Evolutionary conservation across 2,329 filamentous ascomycete species (phyloP), one percentile per base, ranked within the genome.

Genomic region (Xylariaceae sp.): DNA sequence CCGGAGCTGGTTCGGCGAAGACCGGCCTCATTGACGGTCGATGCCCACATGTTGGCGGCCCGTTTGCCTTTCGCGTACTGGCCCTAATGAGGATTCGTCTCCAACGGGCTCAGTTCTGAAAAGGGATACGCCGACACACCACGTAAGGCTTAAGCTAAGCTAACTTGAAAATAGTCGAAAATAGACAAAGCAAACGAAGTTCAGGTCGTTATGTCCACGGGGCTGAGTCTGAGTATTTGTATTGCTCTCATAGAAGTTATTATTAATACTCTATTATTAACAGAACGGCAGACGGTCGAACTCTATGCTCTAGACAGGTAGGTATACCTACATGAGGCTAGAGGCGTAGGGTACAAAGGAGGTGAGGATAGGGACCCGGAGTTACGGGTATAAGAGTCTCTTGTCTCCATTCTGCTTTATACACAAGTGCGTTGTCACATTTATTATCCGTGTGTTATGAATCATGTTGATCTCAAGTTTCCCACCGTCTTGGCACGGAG

Each of bases 21-120:
- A 27, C 51, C 51, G 29, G 64, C 57, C 35, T 50, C 51, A 23
- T 61, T 58, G 29, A 61, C 41, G 6, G 50, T 49, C 28, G 51
- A 52, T 28, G 55, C 52, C 58, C 59, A 58, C 63, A 65, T 66
- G 38, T n/a, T n/a, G n/a, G 18, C 34, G 9, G 8, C 17, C n/a
- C 13, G 21, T 24, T 24, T 7, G 11, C 11, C 21, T 11, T 24
- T 11, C 21, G 6, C 21, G 6, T 24, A 7, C 11, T 24, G 7
- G 21, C 21, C 21, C 21, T 24, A 31, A 19, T 5, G 18, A 29
- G 17, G 6, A 12, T 17, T 11, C 16, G 15, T 11, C n/a, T 34
- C 30, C 9, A 24, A 11, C 11, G 21, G 7, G 21, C 21, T 24
- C 21, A 24, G 21, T 11, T 24, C 21, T 7, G 21, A 11, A 11